A percentile compares a stretch with the other conserved stretches of the same genome.
Evolutionary conservation across 805 yeast species (phyloP).

Genomic region (Ogataea ganodermae): DNA sequence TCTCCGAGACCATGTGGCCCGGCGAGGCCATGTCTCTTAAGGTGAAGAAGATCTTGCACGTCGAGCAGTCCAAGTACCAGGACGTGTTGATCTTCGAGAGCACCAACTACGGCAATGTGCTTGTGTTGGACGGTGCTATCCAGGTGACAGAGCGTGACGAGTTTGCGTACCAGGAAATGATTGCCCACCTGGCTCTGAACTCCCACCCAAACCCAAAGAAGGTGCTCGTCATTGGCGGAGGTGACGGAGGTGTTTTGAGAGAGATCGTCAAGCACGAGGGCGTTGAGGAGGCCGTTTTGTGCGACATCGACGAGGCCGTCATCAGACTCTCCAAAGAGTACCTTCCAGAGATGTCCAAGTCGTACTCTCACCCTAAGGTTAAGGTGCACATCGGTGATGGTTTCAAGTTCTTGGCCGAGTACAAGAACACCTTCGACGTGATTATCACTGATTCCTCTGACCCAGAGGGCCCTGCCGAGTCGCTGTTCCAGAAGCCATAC

Average conservation of each 20-base stretch:
- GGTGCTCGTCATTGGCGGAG: constrained; percentile 96
- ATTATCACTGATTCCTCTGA: constrained; percentile 97
- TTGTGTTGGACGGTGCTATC: constrained; percentile 91
- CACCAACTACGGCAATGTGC: constrained; percentile 91
- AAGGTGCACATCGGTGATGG: constrained; percentile 94
- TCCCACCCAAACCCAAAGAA: constrained; percentile 93
- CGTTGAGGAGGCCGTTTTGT: constrained; percentile 86
- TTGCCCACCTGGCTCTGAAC: constrained; percentile 88
- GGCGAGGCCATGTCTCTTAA: constrained; percentile 95
- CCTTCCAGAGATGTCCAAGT: constrained; percentile 83
- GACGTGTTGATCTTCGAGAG: constrained; percentile 93
- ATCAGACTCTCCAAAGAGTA: constrained; percentile 82
- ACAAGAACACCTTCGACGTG: constrained; percentile 86
- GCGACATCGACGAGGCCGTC: constrained; percentile 95
- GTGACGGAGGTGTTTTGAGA: constrained; percentile 97
- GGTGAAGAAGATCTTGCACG: constrained; percentile 84
- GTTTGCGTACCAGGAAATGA: constrained; percentile 98
- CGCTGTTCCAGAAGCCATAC: constrained; percentile 89
- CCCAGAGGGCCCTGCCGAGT: constrained; percentile 98
- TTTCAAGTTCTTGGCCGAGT: constrained; percentile 87
- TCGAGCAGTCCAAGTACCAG: constrained; percentile 85
- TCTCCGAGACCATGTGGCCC: constrained; percentile 97
- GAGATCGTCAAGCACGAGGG: constrained; percentile 87
- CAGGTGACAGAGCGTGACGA: constrained; percentile 98
- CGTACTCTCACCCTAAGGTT: constrained; percentile 86